Evolutionary conservation across 139 green algal species (phyloP), one percentile per base, ranked within the genome.

Genomic region (Micromonas pusilla): DNA sequence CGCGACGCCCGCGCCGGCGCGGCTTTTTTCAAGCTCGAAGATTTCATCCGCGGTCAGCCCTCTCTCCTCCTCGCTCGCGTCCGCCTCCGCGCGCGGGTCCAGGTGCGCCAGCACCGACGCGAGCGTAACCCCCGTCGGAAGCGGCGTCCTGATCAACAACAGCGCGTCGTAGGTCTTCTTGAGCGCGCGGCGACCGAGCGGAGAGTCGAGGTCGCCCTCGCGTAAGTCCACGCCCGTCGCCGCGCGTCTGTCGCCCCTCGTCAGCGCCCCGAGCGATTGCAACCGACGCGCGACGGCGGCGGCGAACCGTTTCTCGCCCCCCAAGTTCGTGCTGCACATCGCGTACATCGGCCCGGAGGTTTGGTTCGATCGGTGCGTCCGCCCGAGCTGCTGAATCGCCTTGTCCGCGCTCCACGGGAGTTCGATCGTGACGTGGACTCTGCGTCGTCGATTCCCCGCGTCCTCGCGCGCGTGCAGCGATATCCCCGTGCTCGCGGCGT

Each of bases 361-460:
- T 67, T 93, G 89, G 79, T 93, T 93, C 65, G 77, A 87, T 34
- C 89, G 79, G 80, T 93, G 89, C 39, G 77, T 84, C 23, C 89
- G 76, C 0, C 92, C 92, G 19, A 97, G 88, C 86, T 97, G 92
- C 85, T 97, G 92, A 36, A 97, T 94, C 54, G 92, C 89, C 81
- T 96, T 96, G 82, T 97, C 92, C 0, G 92, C 92, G 19, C 64
- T 86, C 91, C 92, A 97, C 54, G 92, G 90, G 77, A 97, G 87
- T 87, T 97, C 92, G 30, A 97, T 90, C 52, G 91, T 97, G 31
- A 96, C 78, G 85, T 97, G 92, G 37, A 92, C 75, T 25, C 91
- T 82, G 2, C 90, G 83, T 26, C 85, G 84, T 72, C 87, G 82
- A 77, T 91, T 88, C 3, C 78, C 20, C 33, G 1, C 52, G 72